phyloP scores from a whole-genome alignment of 2,329 filamentous ascomycete genomes.

The Neofusicoccum ribis region DNA sequence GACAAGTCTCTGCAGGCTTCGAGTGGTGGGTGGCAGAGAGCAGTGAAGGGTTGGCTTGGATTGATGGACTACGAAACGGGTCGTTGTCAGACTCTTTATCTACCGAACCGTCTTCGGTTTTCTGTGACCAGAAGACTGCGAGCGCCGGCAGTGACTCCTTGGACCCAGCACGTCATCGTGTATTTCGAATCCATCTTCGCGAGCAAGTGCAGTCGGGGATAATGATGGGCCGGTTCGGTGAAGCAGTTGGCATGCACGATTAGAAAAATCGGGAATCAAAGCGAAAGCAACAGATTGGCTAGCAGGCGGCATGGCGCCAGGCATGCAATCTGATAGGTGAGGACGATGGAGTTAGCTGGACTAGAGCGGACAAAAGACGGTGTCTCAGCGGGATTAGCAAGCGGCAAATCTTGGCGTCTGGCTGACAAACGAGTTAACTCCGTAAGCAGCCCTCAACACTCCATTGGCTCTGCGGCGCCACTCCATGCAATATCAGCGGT shows the following conservation, averaged over 20 bases:
- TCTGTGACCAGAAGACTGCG: neutral
- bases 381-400: conserved; percentile 4
- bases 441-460: neutral
- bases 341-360: neutral
- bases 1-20: neutral
- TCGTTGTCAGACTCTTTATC: neutral
- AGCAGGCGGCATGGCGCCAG: neutral
- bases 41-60: neutral
- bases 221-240: neutral
- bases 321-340: neutral
- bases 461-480: neutral
- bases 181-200: conserved; percentile 2
- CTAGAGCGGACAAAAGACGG: conserved; percentile 6
- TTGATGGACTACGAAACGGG: neutral
- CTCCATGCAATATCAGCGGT: neutral
- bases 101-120: neutral
- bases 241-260: neutral
- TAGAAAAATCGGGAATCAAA: neutral
- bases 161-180: neutral
- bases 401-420: neutral
- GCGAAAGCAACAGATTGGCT: neutral
- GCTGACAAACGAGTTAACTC: neutral
- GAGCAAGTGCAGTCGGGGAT: neutral
- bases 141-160: neutral
- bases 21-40: neutral